Base-by-base conservation (phyloP, 192 early-diverging fungal species). In the Backusella parvicylindrica region DNA sequence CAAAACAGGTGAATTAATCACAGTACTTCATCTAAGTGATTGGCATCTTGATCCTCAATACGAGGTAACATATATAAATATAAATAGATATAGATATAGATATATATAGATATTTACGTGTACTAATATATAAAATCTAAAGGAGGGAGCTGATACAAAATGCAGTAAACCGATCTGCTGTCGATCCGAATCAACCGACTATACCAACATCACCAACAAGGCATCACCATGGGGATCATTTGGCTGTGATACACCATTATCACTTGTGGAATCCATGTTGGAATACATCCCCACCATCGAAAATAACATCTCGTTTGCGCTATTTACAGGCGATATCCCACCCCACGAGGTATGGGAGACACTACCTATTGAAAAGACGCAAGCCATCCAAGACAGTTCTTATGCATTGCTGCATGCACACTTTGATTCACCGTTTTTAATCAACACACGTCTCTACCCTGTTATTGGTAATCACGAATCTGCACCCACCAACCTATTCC, bases 271-370 rank as follows among this genome's bases (percentile, higher is more conserved):
- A 67, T 82, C 84, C 30, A 68, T 85, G 72, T 49, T 88, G 16
- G 75, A 85, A 63, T 78, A 75, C 56, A 85, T 88, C 9, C 82
- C 83, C 38, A 79, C 71, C 1, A 79, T 82, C 5, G 79, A 75
- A 30, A 36, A 26, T 7, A 79, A 85, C 15, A 71, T 81, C 23
- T 74, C 47, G 18, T 85, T 86, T 71, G 79, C 79, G 31, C 76
- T 88, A 6, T 56, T 88, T 16, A 88, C 87, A 2, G 87, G 87
- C 30, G 87, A 88, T 70, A 56, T 88, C 2, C 85, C 86, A 33
- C 87, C 87, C 6, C 87, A 88, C 40, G 81, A 88, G 50, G 73
- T 88, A 32, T 88, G 87, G 87, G 68, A 70, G n/a, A 84, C 83
- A 13, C 13, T 76, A 2, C 82, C 82, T 15, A 77, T 74, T 50